Base-by-base conservation (phyloP, 1,284 basidiomycete genomes). In the Psilocybe mexicana region DNA sequence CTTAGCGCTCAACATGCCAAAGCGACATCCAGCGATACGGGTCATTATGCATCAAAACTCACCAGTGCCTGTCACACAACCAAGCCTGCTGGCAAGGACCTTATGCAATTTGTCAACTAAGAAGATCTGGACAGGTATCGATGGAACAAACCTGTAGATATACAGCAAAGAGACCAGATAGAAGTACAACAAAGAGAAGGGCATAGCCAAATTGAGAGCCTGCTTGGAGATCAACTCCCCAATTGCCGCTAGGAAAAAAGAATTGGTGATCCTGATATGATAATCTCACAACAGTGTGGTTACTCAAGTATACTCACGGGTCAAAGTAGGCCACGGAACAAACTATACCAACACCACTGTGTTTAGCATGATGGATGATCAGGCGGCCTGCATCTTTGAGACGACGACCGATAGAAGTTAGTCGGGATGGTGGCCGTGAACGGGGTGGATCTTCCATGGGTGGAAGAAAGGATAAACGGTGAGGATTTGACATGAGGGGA, bases 151-250 rank as follows among this genome's bases (percentile, higher is more conserved):
- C 87, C 79, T 93, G 91, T 24, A 93, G 78, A 57, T 90, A 82
- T 1, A 90, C 84, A 8, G 93, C 94, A 55, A 93, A 87, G n/a
- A 95, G 66, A 18, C 93, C 92, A 0, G 94, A 83, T 14, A 96
- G 69, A 2, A 97, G 80, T 10, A 97, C 87, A 50, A 96, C 82
- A 69, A 96, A 95, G 40, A 97, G 81, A 33, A 96, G 81, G 63
- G 87, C 85, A 77, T 95, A 96, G 0, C 94, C 94, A 69, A 82
- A 92, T 61, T 84, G 70, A 7, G 88, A 86, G 8, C 90, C 91
- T 6, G 88, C 88, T 69, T 87, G 82, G 18, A 91, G 73, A 70
- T 90, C 89, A 12, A 90, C 88, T 6, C 84, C 84, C 88, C 89
- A 92, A 67, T 90, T 90, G 35, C 87, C 87, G 11, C 86, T 87